Evolutionary conservation across 257 asterid species (phyloP), one percentile per base, ranked within the genome.

Genomic region (Pogostemon cablin): DNA sequence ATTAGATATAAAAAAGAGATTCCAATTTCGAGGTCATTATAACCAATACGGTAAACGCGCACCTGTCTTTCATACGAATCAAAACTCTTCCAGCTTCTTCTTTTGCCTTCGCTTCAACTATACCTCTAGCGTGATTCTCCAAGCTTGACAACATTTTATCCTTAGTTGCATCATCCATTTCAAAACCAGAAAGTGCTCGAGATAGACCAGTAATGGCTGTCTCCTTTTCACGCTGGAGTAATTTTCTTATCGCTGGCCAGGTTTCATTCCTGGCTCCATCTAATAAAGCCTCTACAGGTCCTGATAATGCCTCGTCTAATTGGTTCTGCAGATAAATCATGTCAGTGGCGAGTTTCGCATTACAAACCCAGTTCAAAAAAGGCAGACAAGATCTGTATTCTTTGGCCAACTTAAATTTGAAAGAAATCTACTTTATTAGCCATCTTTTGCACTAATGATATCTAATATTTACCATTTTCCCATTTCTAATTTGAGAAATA

Each of bases 1-100:
- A 60, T 38, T 56, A 73, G 35, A 44, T 44, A 60, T 71, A 53
- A 11, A 37, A 65, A 7, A 12, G 32, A 25, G 64, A 71, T 50
- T 37, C 41, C 43, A 6, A 44, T 46, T 66, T 44, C 39, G 25
- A 67, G 69, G 80, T 40, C 67, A 62, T 50, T 72, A 72, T 68
- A 66, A 71, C 5, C 34, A 53, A 58, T 34, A 59, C 3, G 62
- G 15, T 44, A 46, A 73, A 25, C 32, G 32, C 32, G 39, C 48
- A 92, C 98, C 96, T 86, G 80, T 92, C 98, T 82, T 92, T 92
- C 98, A 95, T 95, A 61, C 90, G 95, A 48, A 81, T 91, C 85
- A 95, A 77, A 83, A 88, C 93, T 75, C 90, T 88, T 68, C 93
- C 97, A 71, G 98, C 98, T 87, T 88, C 97, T 79, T 95, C 99